Conservation (phyloP, 148 eudicot species). For the Persicaria tinctoria region DNA sequence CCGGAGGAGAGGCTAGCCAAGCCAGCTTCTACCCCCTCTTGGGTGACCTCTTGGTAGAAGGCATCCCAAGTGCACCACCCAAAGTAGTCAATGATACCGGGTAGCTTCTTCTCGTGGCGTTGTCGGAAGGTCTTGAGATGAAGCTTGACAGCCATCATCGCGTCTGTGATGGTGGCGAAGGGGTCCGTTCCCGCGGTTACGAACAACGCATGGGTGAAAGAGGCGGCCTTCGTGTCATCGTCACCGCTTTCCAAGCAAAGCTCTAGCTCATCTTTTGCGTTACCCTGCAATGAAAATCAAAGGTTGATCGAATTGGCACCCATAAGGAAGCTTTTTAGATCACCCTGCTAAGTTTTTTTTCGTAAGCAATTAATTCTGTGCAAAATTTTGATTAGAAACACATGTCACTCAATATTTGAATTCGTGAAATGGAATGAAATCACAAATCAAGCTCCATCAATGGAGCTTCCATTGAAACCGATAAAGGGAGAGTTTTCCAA, state of each 20-base stretch:
- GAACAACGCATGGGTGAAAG: constrained; percentile 45
- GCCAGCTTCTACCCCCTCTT: constrained; percentile 82
- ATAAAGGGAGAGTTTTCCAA: too few relatives aligned
- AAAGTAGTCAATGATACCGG: constrained; percentile 63
- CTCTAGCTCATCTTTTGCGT: constrained; percentile 50
- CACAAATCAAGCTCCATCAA: too few relatives aligned
- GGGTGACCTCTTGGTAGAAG: constrained; percentile 82
- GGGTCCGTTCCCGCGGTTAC: constrained; percentile 61
- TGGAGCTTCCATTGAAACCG: too few relatives aligned
- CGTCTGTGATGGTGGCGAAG: constrained; percentile 44
- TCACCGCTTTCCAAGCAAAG: constrained; percentile 78
- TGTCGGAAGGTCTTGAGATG: constrained; percentile 52
- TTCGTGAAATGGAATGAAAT: too few relatives aligned
- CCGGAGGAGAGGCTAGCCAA: constrained; percentile 48
- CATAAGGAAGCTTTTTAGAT: not conserved
- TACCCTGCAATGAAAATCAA: constrained; percentile 29
- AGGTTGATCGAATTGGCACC: not conserved
- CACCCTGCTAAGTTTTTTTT: not conserved
- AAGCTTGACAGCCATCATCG: constrained; percentile 48
- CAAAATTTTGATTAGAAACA: too few relatives aligned
- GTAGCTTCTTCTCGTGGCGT: constrained; percentile 61
- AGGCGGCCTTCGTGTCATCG: constrained; percentile 28
- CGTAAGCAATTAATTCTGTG: too few relatives aligned
- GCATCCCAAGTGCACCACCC: constrained; percentile 99
- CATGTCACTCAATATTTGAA: too few relatives aligned